Evolutionary conservation across 2,329 filamentous ascomycete genomes (phyloP), one percentile per base, ranked within the genome.

Genomic region (Parastagonospora avenae): DNA sequence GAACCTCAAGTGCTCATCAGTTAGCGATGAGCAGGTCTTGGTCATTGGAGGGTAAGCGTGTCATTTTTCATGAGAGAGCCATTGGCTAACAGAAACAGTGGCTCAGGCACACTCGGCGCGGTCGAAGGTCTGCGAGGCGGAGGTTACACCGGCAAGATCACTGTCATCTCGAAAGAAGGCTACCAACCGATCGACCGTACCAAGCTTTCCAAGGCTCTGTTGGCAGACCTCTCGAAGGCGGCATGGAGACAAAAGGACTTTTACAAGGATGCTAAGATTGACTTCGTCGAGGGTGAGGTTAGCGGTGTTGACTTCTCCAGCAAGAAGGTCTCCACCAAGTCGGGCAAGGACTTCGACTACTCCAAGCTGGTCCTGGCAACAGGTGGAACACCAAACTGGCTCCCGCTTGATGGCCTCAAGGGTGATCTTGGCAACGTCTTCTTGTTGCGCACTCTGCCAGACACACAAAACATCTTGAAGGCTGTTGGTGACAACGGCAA

Each of bases 151-250:
- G 93, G 92, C 11, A 79, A 83, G 48, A 86, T 99, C 61, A 95
- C 92, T 0, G 80, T 96, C 65, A 86, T 99, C 64, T 87, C 90
- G 10, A 87, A 84, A 58, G 94, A 99, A 74, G 88, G 90, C 16
- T 89, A 94, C 71, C 82, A 89, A 30, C 92, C 92, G 29, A 92
- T 97, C 64, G 94, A 99, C 77, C 86, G 94, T 15, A 91, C 94
- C 9, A 97, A 97, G 80, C 82, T 99, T 36, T 97, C 92, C 68
- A 99, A 99, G 76, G 91, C 93, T 0, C 81, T 99, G 10, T 83
- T 97, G 55, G 85, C 90, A 6, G 93, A 99, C 69, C 74, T 85
- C 1, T 81, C 82, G 38, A 96, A 96, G 76, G 77, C 96, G 37
- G 85, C 88, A 36, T 89, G 87, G 81, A 84, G 94, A 54, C 83